Evolutionary conservation across 169 alveolate genomes (phyloP).

Genomic region (Neospora caninum): DNA sequence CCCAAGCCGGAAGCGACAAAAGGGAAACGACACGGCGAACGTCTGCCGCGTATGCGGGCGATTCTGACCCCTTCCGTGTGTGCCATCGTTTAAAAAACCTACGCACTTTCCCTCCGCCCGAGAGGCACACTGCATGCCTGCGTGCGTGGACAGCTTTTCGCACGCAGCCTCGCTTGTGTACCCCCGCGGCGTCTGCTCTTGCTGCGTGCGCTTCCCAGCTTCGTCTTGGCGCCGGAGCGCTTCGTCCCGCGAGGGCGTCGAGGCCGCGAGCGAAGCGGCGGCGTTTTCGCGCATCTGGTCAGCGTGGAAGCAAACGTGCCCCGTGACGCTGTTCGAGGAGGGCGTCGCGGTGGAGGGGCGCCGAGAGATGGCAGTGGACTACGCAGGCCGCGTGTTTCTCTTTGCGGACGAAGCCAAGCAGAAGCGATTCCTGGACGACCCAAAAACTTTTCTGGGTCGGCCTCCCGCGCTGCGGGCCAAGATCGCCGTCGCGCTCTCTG

Average conservation of each 20-base stretch:
- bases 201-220: no score
- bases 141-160: no score
- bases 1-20: no score
- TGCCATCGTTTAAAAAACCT: no score
- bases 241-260: not conserved
- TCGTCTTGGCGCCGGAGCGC: no score
- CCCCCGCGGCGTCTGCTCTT: no score
- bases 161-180: no score
- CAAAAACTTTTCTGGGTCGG: not conserved
- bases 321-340: slow-evolving; percentile 4
- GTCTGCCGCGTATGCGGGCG: no score
- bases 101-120: no score
- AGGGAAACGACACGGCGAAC: no score
- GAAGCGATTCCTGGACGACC: slow-evolving; percentile 17
- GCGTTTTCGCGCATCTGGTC: not conserved
- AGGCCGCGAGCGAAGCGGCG: not conserved
- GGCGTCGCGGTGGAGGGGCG: not conserved
- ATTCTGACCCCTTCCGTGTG: no score
- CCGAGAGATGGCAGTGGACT: not conserved
- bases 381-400: slow-evolving; percentile 11
- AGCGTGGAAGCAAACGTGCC: not conserved
- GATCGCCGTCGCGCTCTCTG: not conserved
- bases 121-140: no score
- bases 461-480: not conserved
- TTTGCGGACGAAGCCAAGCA: not conserved